phyloP scores from a whole-genome alignment of 78 protist species.

The Bigelowiella natans region DNA sequence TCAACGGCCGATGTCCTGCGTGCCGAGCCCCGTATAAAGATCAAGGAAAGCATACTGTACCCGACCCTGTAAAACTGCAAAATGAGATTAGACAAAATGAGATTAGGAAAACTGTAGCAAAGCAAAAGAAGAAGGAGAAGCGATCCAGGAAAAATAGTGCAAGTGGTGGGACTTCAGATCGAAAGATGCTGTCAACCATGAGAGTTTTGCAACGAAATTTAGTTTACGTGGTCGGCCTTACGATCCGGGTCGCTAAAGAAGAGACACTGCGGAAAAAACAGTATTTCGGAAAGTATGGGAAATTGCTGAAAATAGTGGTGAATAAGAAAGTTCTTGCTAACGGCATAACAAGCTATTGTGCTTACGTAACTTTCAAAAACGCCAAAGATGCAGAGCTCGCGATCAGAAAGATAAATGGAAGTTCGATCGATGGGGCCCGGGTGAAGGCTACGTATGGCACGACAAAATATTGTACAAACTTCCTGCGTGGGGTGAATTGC shows the following conservation, averaged over 20 bases:
- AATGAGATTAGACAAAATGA: neutral
- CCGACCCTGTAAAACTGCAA: neutral
- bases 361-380: conserved; percentile 68
- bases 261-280: conserved; percentile 54
- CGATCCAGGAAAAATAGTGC: neutral
- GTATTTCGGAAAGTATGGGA: conserved; percentile 80
- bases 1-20: conserved; percentile 72
- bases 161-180: neutral
- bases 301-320: conserved; percentile 75
- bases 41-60: neutral
- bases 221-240: conserved; percentile 82
- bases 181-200: conserved; percentile 53
- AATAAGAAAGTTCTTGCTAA: conserved; percentile 45
- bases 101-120: too few relatives aligned
- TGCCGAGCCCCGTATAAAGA: conserved; percentile 56
- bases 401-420: conserved; percentile 49
- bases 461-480: conserved; percentile 82
- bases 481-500: conserved; percentile 60
- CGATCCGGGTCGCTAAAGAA: conserved; percentile 63
- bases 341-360: conserved; percentile 60
- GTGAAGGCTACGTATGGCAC: conserved; percentile 77
- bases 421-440: conserved; percentile 48
- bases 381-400: conserved; percentile 60
- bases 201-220: conserved; percentile 79
- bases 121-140: neutral